Conservation (phyloP, 139 green algal species). For the Diplosphaera chodatii region DNA sequence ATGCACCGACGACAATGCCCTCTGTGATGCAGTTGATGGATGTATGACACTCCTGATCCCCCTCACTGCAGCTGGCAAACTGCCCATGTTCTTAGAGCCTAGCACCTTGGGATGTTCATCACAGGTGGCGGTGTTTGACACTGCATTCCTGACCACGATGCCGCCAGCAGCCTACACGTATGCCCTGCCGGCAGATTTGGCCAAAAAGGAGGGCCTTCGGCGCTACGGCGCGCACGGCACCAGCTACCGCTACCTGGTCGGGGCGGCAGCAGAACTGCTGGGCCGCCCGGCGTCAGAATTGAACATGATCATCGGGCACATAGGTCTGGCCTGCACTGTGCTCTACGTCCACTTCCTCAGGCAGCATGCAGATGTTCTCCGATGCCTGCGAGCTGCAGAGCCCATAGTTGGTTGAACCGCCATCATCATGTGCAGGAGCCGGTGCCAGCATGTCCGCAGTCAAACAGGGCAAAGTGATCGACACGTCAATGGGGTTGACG, state of each 20-base stretch:
- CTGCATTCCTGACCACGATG: slow-evolving; percentile 88
- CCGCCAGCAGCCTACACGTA: slow-evolving; percentile 74
- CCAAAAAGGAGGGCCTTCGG: slow-evolving; percentile 47
- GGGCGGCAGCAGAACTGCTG: slow-evolving; percentile 45
- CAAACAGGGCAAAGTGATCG: slow-evolving; percentile 55
- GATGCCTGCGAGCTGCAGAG: too few species aligned
- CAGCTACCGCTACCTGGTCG: slow-evolving; percentile 71
- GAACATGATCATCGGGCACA: slow-evolving; percentile 76
- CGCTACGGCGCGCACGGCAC: slow-evolving; percentile 89
- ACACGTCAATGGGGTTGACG: slow-evolving; percentile 82
- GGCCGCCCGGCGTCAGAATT: slow-evolving; percentile 44
- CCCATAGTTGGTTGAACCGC: too few species aligned
- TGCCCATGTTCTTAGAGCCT: too few species aligned
- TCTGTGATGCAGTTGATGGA: too few species aligned
- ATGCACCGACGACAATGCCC: too few species aligned
- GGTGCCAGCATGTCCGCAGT: slow-evolving; percentile 73
- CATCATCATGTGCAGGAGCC: slow-evolving; percentile 32
- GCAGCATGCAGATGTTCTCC: not conserved
- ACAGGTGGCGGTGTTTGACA: slow-evolving; percentile 93
- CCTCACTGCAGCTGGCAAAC: not conserved
- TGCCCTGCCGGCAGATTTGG: slow-evolving; percentile 72
- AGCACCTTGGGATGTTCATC: not conserved
- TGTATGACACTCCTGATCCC: too few species aligned
- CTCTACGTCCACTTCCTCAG: not conserved
- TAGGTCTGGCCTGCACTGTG: slow-evolving; percentile 35